These are phyloP conservation scores for Gossypium longicalyx DNA, from an alignment of 345 rosid genomes.

Conservation along the genomic window DNA sequence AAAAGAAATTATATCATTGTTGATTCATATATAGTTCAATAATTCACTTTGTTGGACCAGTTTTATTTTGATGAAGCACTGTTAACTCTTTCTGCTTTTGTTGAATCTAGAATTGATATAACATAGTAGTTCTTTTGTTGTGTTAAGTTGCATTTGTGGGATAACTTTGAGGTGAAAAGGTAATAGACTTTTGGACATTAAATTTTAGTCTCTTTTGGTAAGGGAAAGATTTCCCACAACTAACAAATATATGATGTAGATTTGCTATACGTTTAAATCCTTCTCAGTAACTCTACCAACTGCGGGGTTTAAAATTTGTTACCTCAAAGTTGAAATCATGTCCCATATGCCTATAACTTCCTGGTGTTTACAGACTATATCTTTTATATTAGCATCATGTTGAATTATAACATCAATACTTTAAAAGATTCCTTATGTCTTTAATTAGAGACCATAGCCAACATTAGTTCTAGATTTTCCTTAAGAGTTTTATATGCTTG, in stretches of 20 bases:
- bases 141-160: background rate
- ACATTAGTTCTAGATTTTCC: background rate
- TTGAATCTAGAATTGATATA: background rate
- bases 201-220: background rate
- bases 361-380: background rate
- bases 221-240: background rate
- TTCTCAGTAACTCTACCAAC: background rate
- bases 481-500: background rate
- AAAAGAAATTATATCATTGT: too few species aligned
- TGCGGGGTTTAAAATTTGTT: background rate
- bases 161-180: conserved; percentile 6
- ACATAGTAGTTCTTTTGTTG: background rate
- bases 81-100: background rate
- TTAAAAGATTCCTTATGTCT: background rate
- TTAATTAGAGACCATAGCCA: background rate
- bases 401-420: background rate
- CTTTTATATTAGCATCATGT: background rate
- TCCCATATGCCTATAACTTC: background rate
- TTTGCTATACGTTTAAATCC: background rate
- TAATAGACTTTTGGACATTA: background rate
- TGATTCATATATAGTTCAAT: background rate
- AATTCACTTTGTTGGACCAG: background rate
- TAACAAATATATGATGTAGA: background rate
- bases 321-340: background rate
- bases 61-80: background rate